Conservation (phyloP, 2,329 filamentous ascomycete species). For the Aureobasidium lini region DNA sequence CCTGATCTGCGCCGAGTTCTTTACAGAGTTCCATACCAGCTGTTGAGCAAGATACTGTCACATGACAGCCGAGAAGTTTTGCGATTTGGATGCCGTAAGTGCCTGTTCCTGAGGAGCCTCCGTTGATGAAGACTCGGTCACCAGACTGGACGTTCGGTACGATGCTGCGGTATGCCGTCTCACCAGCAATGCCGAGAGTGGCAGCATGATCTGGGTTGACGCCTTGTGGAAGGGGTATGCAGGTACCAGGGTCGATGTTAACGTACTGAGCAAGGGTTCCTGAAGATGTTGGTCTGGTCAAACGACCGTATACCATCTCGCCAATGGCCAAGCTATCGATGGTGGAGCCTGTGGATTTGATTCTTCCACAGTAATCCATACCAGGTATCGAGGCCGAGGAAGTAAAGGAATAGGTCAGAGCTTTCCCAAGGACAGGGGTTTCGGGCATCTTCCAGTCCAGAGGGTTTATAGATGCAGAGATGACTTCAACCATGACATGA, state of each 20-base stretch:
- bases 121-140: constrained; percentile 56
- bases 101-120: constrained; percentile 55
- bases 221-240: constrained; percentile 29
- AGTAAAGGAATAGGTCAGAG: constrained; percentile 23
- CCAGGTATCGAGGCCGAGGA: constrained; percentile 38
- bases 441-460: constrained; percentile 44
- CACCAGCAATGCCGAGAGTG: constrained; percentile 29
- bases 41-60: constrained; percentile 52
- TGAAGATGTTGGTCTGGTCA: constrained; percentile 23
- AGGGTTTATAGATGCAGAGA: constrained; percentile 40
- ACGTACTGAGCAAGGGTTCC: constrained; percentile 34
- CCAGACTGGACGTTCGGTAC: constrained; percentile 30
- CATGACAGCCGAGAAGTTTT: constrained; percentile 52
- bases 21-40: constrained; percentile 51
- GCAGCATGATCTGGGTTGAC: constrained; percentile 30
- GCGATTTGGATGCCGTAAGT: constrained; percentile 57
- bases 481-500: constrained; percentile 38
- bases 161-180: constrained; percentile 34
- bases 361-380: constrained; percentile 47
- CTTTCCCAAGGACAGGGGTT: constrained; percentile 30
- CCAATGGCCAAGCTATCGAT: constrained; percentile 26
- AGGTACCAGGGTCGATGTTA: constrained; percentile 17
- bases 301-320: constrained; percentile 34
- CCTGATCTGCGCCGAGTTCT: constrained; percentile 54
- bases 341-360: constrained; percentile 30